phyloP scores from a whole-genome alignment of 192 early-diverging fungal genomes.

The Pilaira anomala region DNA sequence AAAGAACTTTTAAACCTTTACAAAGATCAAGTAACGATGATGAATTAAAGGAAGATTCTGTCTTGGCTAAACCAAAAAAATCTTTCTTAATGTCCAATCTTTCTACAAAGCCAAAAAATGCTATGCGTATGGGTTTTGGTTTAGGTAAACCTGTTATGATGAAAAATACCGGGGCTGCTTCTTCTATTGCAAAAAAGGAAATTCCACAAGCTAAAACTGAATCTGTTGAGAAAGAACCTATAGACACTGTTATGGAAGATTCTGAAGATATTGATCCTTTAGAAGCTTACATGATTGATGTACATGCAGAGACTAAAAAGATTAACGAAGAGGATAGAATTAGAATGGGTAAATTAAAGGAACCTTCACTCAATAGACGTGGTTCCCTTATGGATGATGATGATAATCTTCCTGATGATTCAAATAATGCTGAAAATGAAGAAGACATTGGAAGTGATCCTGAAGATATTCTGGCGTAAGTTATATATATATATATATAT shows the following conservation, averaged over 20 bases:
- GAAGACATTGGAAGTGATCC: constrained; percentile 55
- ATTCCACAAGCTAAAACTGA: constrained; percentile 8
- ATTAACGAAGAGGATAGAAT: constrained; percentile 60
- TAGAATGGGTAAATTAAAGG: constrained; percentile 26
- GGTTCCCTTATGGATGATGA: constrained; percentile 39
- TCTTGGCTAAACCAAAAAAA: constrained; percentile 9
- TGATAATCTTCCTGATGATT: constrained; percentile 12
- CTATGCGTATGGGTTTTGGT: constrained; percentile 22
- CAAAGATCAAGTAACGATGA: constrained; percentile 6
- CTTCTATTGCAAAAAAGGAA: not conserved
- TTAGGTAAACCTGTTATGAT: constrained; percentile 9
- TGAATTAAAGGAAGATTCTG: constrained; percentile 6
- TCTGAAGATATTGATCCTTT: constrained; percentile 62
- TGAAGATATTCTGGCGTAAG: constrained; percentile 68
- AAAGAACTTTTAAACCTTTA: constrained; percentile 18
- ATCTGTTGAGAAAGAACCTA: not conserved
- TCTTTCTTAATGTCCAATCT: not conserved
- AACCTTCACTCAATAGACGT: constrained; percentile 12
- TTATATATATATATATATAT: constrained; percentile 10
- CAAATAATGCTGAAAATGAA: constrained; percentile 34
- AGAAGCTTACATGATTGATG: constrained; percentile 88
- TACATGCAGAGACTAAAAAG: constrained; percentile 68
- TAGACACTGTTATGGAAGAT: constrained; percentile 42
- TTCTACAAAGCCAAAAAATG: constrained; percentile 19
- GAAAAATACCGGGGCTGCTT: constrained; percentile 2